Percentiles rank a stretch among this genome's conserved stretches.
Conservation (phyloP, 2,329 filamentous ascomycete genomes). For the Aspergillus pseudoterreus region DNA sequence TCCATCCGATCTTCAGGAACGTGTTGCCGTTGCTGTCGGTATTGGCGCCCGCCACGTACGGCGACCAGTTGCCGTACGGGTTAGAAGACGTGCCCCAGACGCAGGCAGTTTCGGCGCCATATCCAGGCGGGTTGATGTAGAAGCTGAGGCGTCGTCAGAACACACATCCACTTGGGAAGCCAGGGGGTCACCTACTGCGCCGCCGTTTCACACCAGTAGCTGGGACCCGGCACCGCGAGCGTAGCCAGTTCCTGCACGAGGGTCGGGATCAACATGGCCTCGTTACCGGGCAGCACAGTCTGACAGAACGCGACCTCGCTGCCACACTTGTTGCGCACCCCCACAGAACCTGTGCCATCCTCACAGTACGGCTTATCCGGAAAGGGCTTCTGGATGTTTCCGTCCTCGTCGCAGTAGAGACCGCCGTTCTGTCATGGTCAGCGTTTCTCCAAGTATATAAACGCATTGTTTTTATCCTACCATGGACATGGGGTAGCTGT, state of each 20-base stretch:
- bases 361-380: slow-evolving; percentile 65
- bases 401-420: slow-evolving; percentile 65
- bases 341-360: slow-evolving; percentile 62
- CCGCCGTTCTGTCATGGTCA: slow-evolving; percentile 61
- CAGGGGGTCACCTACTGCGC: slow-evolving; percentile 60
- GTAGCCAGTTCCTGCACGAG: slow-evolving; percentile 54
- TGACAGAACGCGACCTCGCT: slow-evolving; percentile 69
- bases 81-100: slow-evolving; percentile 64
- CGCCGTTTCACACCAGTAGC: slow-evolving; percentile 69
- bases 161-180: neutral
- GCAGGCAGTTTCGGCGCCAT: slow-evolving; percentile 58
- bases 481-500: slow-evolving; percentile 68
- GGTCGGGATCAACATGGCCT: slow-evolving; percentile 81
- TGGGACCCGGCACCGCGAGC: slow-evolving; percentile 66
- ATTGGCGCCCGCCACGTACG: slow-evolving; percentile 74
- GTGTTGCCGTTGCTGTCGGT: slow-evolving; percentile 62
- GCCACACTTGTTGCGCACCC: slow-evolving; percentile 62
- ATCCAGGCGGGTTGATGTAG: slow-evolving; percentile 74
- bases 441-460: slow-evolving; percentile 3
- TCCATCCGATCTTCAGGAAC: slow-evolving; percentile 73
- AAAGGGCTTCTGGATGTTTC: slow-evolving; percentile 67
- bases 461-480: slow-evolving; percentile 44
- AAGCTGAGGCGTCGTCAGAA: slow-evolving; percentile 48
- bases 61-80: slow-evolving; percentile 70
- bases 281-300: slow-evolving; percentile 73